A percentile compares a stretch with the other conserved stretches of the same genome.
phyloP scores from a whole-genome alignment of 495 filamentous ascomycete species.

The Mycothermus thermophilus region DNA sequence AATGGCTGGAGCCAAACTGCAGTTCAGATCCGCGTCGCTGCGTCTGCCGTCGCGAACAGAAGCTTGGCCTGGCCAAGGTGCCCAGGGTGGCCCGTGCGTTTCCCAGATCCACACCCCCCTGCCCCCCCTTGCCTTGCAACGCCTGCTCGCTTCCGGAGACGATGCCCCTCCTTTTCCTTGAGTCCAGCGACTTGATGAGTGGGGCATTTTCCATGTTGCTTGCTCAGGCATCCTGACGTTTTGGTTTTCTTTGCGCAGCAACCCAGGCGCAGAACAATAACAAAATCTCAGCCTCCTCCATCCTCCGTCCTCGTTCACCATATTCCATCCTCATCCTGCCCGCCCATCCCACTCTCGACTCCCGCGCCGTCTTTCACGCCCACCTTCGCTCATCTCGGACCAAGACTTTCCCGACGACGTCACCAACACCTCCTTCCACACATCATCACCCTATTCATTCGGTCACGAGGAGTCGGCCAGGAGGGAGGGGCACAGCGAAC shows the following conservation, averaged over 20 bases:
- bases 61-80: no score
- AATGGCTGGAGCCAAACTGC: no score
- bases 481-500: conserved; percentile 11
- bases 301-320: no score
- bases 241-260: conserved; percentile 8
- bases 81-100: no score
- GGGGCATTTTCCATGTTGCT: conserved; percentile 6
- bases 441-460: conserved; percentile 5
- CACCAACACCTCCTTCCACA: conserved; percentile 1
- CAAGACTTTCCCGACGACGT: neutral
- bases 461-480: conserved; percentile 3
- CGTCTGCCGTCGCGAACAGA: no score
- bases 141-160: no score
- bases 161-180: no score
- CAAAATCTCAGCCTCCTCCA: no score
- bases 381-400: neutral
- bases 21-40: no score
- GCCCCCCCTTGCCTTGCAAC: conserved; percentile 5
- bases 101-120: no score
- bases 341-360: conserved; percentile 5
- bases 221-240: conserved; percentile 16
- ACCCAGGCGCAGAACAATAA: no score
- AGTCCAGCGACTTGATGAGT: neutral
- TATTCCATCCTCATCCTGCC: conserved; percentile 5
- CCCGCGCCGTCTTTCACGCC: neutral